Conservation (phyloP, 306 rosid genomes). For the Quercus robur region DNA sequence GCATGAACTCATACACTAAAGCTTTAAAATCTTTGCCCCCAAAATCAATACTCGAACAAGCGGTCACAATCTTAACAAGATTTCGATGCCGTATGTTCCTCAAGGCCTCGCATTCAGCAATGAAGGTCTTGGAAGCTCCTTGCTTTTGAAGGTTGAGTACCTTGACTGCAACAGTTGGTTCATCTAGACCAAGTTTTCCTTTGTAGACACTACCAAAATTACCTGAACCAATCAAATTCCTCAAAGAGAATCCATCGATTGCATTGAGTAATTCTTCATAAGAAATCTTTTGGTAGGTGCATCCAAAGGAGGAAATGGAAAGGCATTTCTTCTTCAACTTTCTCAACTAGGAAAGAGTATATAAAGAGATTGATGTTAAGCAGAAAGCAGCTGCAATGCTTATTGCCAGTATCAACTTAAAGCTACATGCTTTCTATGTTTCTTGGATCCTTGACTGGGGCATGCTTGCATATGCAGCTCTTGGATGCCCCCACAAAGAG, state of each 20-base stretch:
- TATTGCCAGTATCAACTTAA: not conserved
- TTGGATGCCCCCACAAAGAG: not conserved
- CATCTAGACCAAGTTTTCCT: conserved; percentile 1
- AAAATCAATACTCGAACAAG: conserved; percentile 20
- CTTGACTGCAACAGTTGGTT: conserved; percentile 13
- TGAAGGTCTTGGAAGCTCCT: conserved; percentile 22
- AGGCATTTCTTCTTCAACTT: not conserved
- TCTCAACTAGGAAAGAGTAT: not conserved
- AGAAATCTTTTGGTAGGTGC: conserved; percentile 4
- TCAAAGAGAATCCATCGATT: conserved; percentile 9
- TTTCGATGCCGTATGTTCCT: conserved; percentile 20
- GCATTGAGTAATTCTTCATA: conserved; percentile 22
- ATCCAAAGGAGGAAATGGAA: not conserved
- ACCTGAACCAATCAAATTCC: conserved; percentile 31
- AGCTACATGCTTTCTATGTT: not conserved
- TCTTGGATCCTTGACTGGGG: not conserved
- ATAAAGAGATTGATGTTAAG: not conserved
- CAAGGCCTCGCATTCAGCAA: conserved; percentile 22
- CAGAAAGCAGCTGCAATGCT: not conserved
- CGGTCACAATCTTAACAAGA: conserved; percentile 12
- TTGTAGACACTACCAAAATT: conserved; percentile 32
- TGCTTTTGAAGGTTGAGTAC: conserved; percentile 18
- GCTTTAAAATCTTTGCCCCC: conserved; percentile 4
- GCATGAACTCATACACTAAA: conserved; percentile 14
- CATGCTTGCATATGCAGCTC: not conserved